phyloP scores from a whole-genome alignment of 495 filamentous ascomycete genomes.

The Xylaria nigripes region DNA sequence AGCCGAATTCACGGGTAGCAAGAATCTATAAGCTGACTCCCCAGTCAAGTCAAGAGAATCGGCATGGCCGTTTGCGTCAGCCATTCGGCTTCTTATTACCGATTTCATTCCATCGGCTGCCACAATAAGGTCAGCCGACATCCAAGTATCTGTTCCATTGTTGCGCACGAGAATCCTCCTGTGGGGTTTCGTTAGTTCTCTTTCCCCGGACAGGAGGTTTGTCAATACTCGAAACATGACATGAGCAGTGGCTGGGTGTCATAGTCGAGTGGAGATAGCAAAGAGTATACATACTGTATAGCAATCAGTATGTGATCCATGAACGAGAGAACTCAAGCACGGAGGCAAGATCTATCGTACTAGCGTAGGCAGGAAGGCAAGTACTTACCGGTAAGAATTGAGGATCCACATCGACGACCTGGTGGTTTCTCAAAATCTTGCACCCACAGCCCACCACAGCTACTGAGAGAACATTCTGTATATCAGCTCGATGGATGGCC shows the following conservation, averaged over 20 bases:
- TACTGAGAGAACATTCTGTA: conserved; percentile 6
- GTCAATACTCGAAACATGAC: not conserved
- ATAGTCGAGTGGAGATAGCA: not conserved
- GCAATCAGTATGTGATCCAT: not conserved
- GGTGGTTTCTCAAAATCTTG: conserved; percentile 1
- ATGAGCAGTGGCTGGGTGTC: not conserved
- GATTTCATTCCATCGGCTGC: conserved; percentile 46
- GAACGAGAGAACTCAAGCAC: not conserved
- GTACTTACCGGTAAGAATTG: conserved; percentile 7
- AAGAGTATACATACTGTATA: conserved; percentile 1
- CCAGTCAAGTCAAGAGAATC: conserved; percentile 32
- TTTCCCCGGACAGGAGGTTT: not conserved
- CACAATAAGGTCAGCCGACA: conserved; percentile 36
- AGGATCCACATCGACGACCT: not conserved
- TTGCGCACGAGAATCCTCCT: conserved; percentile 2
- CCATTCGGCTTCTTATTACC: conserved; percentile 24
- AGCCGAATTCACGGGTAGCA: conserved; percentile 32
- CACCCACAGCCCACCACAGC: conserved; percentile 1
- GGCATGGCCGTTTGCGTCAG: conserved; percentile 20
- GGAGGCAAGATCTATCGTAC: not conserved
- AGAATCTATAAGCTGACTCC: conserved; percentile 40
- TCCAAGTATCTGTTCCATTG: not conserved
- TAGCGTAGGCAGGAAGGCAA: not conserved
- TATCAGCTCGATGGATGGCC: conserved; percentile 15
- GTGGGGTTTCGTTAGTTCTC: not conserved